Percentiles rank a stretch among this genome's conserved stretches.
These are phyloP conservation scores for Massarina eburnea DNA, from an alignment of 2,329 filamentous ascomycete genomes.

Conservation along the genomic window DNA sequence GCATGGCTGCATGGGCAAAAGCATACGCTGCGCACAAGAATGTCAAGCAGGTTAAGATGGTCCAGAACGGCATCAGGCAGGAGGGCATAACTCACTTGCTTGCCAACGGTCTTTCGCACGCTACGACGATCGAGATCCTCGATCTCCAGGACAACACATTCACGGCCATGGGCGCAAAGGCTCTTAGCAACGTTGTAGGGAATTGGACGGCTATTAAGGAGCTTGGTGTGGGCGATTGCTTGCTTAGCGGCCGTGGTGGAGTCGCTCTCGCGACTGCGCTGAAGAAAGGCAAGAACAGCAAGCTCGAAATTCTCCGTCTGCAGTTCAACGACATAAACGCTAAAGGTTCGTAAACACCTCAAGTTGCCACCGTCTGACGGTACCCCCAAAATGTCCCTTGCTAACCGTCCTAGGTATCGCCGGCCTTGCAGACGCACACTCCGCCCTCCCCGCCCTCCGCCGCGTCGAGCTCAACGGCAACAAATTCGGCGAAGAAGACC, in stretches of 20 bases:
- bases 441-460: constrained; percentile 72
- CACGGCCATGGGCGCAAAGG: constrained; percentile 75
- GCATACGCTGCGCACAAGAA: constrained; percentile 79
- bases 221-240: constrained; percentile 84
- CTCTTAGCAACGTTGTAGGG: constrained; percentile 72
- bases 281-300: constrained; percentile 71
- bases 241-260: constrained; percentile 77
- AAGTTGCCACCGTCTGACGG: not conserved
- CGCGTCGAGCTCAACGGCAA: constrained; percentile 95
- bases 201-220: constrained; percentile 77
- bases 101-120: constrained; percentile 73
- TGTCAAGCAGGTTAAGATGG: constrained; percentile 90
- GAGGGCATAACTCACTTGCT: constrained; percentile 86
- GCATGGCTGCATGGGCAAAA: constrained; percentile 93
- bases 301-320: constrained; percentile 77
- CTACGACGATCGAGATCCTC: constrained; percentile 69
- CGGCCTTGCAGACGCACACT: constrained; percentile 68
- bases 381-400: not conserved
- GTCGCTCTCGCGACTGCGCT: constrained; percentile 73
- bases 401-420: constrained; percentile 55
- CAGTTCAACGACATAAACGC: constrained; percentile 94
- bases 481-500: constrained; percentile 86
- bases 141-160: constrained; percentile 99
- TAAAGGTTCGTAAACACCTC: constrained; percentile 45
- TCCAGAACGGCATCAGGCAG: constrained; percentile 94